These are phyloP conservation scores for Lecanicillium sp. DNA, from an alignment of 2,329 filamentous ascomycete species.

Conservation along the genomic window DNA sequence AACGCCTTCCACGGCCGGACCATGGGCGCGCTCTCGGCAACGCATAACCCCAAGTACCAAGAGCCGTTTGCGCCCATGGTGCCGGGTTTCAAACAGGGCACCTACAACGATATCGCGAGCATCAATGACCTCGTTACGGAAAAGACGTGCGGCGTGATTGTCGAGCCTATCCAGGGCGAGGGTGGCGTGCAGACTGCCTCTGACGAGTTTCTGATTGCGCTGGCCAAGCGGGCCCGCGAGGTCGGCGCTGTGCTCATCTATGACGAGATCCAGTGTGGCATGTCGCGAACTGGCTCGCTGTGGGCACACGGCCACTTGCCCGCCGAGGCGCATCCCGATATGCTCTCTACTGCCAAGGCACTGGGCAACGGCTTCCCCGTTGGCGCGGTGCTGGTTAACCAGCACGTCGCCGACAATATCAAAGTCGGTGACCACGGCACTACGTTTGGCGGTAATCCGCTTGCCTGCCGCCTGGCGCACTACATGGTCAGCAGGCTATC, in stretches of 20 bases:
- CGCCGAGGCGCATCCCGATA: slow-evolving; percentile 78
- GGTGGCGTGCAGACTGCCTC: slow-evolving; percentile 82
- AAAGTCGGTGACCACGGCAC: slow-evolving; percentile 77
- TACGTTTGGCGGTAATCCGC: slow-evolving; percentile 87
- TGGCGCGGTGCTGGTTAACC: slow-evolving; percentile 53
- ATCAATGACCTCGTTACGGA: slow-evolving; percentile 70
- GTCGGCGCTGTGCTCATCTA: slow-evolving; percentile 87
- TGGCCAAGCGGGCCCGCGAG: slow-evolving; percentile 77
- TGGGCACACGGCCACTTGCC: slow-evolving; percentile 81
- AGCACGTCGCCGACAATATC: slow-evolving; percentile 31
- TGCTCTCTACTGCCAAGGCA: slow-evolving; percentile 90
- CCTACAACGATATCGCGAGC: slow-evolving; percentile 70
- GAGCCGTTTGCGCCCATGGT: slow-evolving; percentile 92
- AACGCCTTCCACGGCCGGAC: slow-evolving; percentile 94
- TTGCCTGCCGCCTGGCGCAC: slow-evolving; percentile 76
- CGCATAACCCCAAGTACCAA: slow-evolving; percentile 97
- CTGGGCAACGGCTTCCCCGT: slow-evolving; percentile 96
- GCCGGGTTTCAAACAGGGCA: slow-evolving; percentile 82
- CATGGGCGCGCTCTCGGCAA: slow-evolving; percentile 91
- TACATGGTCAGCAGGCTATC: slow-evolving; percentile 74
- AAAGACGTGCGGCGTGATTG: slow-evolving; percentile 84
- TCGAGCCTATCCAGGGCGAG: slow-evolving; percentile 97
- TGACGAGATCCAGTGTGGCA: slow-evolving; percentile 95
- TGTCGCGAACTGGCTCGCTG: slow-evolving; percentile 76
- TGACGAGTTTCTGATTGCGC: slow-evolving; percentile 71